Evolutionary conservation across 2,329 filamentous ascomycete species (phyloP), one percentile per base, ranked within the genome.

Genomic region (Diaporthe destruens): DNA sequence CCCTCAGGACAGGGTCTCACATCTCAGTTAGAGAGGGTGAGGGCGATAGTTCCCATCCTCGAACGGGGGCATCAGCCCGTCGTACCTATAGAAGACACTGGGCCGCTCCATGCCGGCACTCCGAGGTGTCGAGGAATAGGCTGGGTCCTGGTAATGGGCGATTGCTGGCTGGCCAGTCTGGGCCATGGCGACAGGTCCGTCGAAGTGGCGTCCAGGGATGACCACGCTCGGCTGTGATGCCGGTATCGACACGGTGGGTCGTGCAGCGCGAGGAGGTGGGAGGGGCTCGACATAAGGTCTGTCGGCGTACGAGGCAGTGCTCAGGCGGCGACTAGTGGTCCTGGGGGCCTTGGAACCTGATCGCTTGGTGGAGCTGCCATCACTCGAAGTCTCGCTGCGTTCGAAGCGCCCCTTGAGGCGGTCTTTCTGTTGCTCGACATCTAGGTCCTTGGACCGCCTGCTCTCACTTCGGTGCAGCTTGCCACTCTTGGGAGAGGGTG

Each of bases 321-420:
- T 54, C 49, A 66, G 47, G 61, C 71, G 73, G 51, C 71, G 53
- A 25, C 39, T 65, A 18, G 32, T 65, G 69, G 49, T 57, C 14
- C 56, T 69, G 34, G 57, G 51, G 9, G 71, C 34, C 36, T 49
- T 65, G 44, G 73, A 73, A 47, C 71, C 68, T 34, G 71, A 73
- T 3, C 67, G 70, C 12, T 57, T 72, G 29, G 72, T 39, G 18
- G 70, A 74, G 54, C 70, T 76, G 74, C 75, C 77, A 53, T 77
- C 79, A 74, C 77, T 78, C 74, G 77, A 77, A 39, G 76, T 77
- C 6, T 79, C 78, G 66, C 59, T 75, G 68, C 76, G 76, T 57
- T 77, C 75, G 75, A 82, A 81, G 61, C 80, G 79, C 70, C 77
- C 76, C 63, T 78, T 77, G 54, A 81, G 77, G n/a, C 78, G 77